phyloP scores from a whole-genome alignment of 2,329 filamentous ascomycete genomes.

The Xylaria sp. region DNA sequence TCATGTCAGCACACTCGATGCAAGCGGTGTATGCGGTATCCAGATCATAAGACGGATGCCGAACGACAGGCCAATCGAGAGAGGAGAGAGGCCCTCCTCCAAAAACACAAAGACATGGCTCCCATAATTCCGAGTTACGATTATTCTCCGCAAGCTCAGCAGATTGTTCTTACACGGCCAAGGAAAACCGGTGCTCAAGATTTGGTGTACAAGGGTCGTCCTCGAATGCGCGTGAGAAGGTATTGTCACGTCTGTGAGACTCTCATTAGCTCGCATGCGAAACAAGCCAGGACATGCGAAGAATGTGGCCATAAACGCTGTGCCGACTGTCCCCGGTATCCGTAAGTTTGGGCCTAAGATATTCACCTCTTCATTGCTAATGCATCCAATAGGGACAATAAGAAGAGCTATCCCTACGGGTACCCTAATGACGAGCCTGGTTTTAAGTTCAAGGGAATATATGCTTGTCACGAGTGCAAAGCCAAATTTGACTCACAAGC shows the following conservation, averaged over 20 bases:
- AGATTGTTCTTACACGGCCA: constrained; percentile 64
- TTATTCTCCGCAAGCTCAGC: constrained; percentile 54
- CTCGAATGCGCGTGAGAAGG: constrained; percentile 74
- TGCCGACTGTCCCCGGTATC: constrained; percentile 79
- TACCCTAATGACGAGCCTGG: constrained; percentile 71
- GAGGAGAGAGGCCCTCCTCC: constrained; percentile 54
- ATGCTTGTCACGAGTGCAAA: constrained; percentile 68
- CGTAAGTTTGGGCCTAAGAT: constrained; percentile 58
- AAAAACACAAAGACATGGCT: constrained; percentile 63
- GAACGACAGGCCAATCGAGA: constrained; percentile 60
- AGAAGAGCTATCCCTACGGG: constrained; percentile 70
- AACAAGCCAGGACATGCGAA: constrained; percentile 59
- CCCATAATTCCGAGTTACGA: constrained; percentile 59
- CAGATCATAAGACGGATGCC: constrained; percentile 66
- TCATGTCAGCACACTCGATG: constrained; percentile 82
- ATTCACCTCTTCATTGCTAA: constrained; percentile 19
- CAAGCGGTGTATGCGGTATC: constrained; percentile 78
- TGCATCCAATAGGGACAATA: constrained; percentile 61
- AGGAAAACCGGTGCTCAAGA: constrained; percentile 72
- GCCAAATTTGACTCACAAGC: constrained; percentile 59
- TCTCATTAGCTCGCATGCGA: constrained; percentile 63
- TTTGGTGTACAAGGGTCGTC: constrained; percentile 69
- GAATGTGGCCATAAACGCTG: constrained; percentile 76
- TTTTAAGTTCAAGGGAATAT: constrained; percentile 56
- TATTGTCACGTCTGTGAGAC: constrained; percentile 76